Base-by-base conservation (phyloP, 768 basidiomycete species). In the Boletus tylopilopsis region DNA sequence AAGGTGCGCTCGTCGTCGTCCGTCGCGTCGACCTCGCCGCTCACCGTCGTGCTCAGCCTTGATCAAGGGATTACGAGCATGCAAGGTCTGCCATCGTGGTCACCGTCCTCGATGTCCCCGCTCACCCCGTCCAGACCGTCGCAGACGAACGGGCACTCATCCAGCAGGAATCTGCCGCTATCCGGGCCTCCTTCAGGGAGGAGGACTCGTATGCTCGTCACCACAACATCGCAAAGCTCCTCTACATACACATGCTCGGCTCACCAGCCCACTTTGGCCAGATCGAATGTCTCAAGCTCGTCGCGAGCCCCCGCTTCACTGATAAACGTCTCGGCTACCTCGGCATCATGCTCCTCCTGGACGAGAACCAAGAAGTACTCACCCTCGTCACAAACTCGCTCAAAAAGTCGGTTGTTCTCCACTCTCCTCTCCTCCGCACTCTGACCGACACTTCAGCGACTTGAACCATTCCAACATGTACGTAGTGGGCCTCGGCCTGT, bases 401-500 rank as follows among this genome's bases (percentile, higher is more conserved):
- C 60, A 99, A 99, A 73, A 98, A 98, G 96, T 98, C 72, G 25
- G 39, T 36, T 21, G 18, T 35, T 30, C 35, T 35, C 37, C 7
- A 16, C 27, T 47, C 35, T 21, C 30, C 35, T 37, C 12, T 13
- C 1, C 16, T 23, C 32, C 34, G 41, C 50, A 36, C 39, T 50
- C 59, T 65, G 9, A 57, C 49, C 13, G 15, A 13, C 45, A 33
- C 22, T 5, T 3, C 50, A 99, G 95, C 72, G 96, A 99, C 71
- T 91, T 99, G 92, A 98, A 98, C 69, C 94, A 97, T 68, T 86
- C 94, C 2, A 97, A 97, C 70, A 96, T 96, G 91, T 98, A 97
- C 68, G 91, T 90, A 4, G 96, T 98, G 22, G 96, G 96, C 6
- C 80, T 99, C 48, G 95, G 94, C 2, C 81, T 99, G 30, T 97